A percentile compares a stretch with the other conserved stretches of the same genome.
Conservation (phyloP, 2,329 filamentous ascomycete genomes). For the Paraconiothyrium sp. region DNA sequence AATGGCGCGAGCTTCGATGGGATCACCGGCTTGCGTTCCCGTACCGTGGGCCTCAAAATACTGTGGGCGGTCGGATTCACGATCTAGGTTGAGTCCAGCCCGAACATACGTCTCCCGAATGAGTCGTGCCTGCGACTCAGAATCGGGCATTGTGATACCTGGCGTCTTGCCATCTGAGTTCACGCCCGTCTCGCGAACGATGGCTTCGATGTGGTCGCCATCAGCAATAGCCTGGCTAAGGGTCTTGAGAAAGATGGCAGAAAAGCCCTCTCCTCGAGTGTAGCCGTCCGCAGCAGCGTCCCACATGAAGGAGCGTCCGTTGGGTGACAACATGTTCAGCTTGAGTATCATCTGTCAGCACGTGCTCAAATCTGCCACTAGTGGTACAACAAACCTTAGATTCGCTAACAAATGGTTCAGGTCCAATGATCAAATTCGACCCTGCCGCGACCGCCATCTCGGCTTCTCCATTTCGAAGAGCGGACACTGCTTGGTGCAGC, state of each 20-base stretch:
- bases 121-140: constrained; percentile 55
- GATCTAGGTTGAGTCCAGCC: constrained; percentile 18
- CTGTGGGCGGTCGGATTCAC: constrained; percentile 9
- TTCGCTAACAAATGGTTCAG: constrained; percentile 9
- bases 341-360: neutral
- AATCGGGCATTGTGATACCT: constrained; percentile 62
- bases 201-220: constrained; percentile 59
- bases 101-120: constrained; percentile 21
- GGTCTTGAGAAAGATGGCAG: constrained; percentile 64
- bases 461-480: constrained; percentile 21
- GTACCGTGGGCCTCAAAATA: constrained; percentile 50
- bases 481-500: constrained; percentile 28
- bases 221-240: constrained; percentile 64
- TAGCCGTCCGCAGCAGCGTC: constrained; percentile 28
- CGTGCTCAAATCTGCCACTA: neutral
- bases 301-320: constrained; percentile 29
- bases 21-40: constrained; percentile 63
- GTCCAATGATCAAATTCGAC: constrained; percentile 33
- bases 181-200: constrained; percentile 48
- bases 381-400: neutral
- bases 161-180: constrained; percentile 63
- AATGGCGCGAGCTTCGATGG: constrained; percentile 30
- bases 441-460: constrained; percentile 21
- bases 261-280: constrained; percentile 39
- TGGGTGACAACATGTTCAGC: constrained; percentile 20